Evolutionary conservation across 2,329 filamentous ascomycete species (phyloP), one percentile per base, ranked within the genome.

Genomic region (Sordariomycetes sp.): DNA sequence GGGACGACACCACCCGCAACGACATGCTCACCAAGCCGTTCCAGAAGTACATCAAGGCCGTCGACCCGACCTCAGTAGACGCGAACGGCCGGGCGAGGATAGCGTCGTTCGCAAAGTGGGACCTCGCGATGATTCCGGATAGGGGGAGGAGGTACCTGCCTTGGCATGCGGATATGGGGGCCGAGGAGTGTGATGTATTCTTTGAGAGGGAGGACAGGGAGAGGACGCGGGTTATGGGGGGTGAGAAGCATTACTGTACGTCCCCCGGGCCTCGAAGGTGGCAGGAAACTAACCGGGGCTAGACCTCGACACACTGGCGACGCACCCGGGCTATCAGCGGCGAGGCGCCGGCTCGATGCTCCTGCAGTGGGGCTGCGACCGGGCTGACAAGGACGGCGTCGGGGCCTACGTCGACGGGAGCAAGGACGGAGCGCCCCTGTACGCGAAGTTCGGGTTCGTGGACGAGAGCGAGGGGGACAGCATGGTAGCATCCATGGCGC

Each of bases 401-500:
- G 63, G 53, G 18, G 63, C 61, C 1, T 67, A 67, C 54, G 64
- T 67, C 1, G 65, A 67, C 55, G 64, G 65, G 1, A 65, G n/a
- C 2, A 50, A 50, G 46, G n/a, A n/a, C 11, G 46, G 46, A 2
- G 46, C 46, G n/a, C 46, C 46, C 18, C 20, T 50, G n/a, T 50
- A 50, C 12, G 20, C 6, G 46, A 50, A 24, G 46, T 50, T 50
- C 22, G 46, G 46, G 46, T 50, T 50, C 46, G 12, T 50, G 3
- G 46, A 50, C 20, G 46, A 50, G 46, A 50, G 46, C 46, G 46
- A 50, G 20, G 6, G 6, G 7, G 46, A 12, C 11, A 24, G 18
- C 22, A 20, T 24, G n/a, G 22, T 50, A 22, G 46, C 46, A 20
- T 50, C 46, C 7, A 50, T 50, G 46, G 20, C 46, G 5, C 46